A percentile compares a stretch with the other conserved stretches of the same genome.
These are phyloP conservation scores for Ganoderma multipileum DNA, from an alignment of 1,284 basidiomycete species.

Conservation along the genomic window DNA sequence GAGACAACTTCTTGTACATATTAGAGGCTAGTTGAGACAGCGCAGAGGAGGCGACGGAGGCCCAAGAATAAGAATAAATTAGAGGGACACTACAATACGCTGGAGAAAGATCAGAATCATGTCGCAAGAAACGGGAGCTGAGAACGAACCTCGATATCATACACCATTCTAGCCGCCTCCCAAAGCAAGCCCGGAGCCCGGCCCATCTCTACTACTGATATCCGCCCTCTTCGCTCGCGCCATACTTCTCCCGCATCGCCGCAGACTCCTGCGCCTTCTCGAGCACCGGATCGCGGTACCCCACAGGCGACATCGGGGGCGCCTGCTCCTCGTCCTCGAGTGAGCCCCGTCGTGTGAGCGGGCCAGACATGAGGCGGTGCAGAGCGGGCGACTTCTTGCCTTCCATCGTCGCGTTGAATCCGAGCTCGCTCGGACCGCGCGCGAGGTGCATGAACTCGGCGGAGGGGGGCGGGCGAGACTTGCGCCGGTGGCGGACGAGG, in stretches of 20 bases:
- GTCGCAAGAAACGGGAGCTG: neutral
- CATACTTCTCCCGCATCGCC: slow-evolving; percentile 30
- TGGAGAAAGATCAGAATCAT: neutral
- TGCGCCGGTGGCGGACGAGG: slow-evolving; percentile 3
- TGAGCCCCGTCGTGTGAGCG: slow-evolving; percentile 25
- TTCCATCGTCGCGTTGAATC: neutral
- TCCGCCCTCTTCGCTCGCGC: slow-evolving; percentile 1
- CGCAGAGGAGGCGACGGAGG: neutral
- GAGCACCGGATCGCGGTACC: slow-evolving; percentile 34
- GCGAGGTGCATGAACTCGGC: slow-evolving; percentile 35
- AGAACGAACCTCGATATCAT: neutral
- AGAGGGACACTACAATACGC: neutral
- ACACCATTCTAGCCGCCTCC: neutral
- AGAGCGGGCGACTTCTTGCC: neutral
- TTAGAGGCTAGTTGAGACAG: too few species aligned
- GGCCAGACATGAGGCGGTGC: slow-evolving; percentile 5
- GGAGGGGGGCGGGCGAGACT: slow-evolving; percentile 26
- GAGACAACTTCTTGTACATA: too few species aligned
- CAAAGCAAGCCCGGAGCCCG: neutral
- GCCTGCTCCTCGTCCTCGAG: slow-evolving; percentile 26
- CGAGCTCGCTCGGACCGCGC: slow-evolving; percentile 9
- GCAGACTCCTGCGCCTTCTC: slow-evolving; percentile 38
- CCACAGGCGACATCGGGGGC: slow-evolving; percentile 36
- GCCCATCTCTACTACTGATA: slow-evolving; percentile 2
- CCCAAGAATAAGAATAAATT: neutral